phyloP scores from a whole-genome alignment of 805 yeast species.

The Torulaspora maleeae region DNA sequence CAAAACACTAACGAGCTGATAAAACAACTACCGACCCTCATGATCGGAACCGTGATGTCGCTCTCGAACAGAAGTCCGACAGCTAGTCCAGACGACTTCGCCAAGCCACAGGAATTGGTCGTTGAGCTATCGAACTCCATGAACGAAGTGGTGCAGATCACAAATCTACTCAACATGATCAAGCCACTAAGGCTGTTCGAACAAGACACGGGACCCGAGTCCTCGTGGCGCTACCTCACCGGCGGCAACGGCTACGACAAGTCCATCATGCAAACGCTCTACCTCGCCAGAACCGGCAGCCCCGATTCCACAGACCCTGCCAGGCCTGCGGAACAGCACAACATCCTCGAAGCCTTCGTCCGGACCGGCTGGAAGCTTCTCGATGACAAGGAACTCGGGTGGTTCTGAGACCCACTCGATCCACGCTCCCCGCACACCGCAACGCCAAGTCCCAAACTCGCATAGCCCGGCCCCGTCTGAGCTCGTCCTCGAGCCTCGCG shows the following conservation, averaged over 20 bases:
- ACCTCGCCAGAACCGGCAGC: conserved; percentile 1
- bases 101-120: conserved; percentile 28
- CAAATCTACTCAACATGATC: conserved; percentile 29
- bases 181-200: conserved; percentile 32
- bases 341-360: conserved; percentile 15
- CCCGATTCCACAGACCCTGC: not conserved
- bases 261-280: conserved; percentile 7
- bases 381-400: conserved; percentile 33
- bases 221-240: conserved; percentile 9
- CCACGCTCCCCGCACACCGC: too few species aligned
- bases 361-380: conserved; percentile 31
- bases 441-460: not conserved
- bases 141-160: conserved; percentile 34
- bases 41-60: conserved; percentile 30
- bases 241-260: conserved; percentile 1
- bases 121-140: conserved; percentile 32
- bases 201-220: conserved; percentile 4
- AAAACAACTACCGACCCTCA: conserved; percentile 30
- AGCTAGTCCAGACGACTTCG: conserved; percentile 9
- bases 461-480: not conserved
- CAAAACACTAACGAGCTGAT: conserved; percentile 28
- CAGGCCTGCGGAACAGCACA: not conserved
- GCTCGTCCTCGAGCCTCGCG: too few species aligned
- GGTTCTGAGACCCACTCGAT: conserved; percentile 17
- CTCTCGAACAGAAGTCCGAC: conserved; percentile 11